Conservation (phyloP, 2,329 filamentous ascomycete genomes). For the Aspergillus ruber region DNA sequence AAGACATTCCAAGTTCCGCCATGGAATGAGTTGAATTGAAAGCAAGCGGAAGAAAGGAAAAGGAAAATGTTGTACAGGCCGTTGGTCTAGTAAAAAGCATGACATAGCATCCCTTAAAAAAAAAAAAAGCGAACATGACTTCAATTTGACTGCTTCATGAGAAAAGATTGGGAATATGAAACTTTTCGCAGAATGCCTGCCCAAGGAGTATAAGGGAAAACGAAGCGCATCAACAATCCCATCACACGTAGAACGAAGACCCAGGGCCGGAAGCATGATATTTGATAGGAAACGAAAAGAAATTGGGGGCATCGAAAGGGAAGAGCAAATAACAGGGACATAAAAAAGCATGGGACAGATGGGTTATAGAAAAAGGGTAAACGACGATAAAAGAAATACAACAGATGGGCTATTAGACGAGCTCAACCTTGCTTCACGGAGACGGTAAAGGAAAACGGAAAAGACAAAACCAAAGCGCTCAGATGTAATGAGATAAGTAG, state of each 20-base stretch:
- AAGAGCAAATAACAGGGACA: background rate
- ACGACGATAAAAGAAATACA: slow-evolving; percentile 9
- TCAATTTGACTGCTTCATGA: slow-evolving; percentile 34
- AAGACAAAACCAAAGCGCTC: slow-evolving; percentile 32
- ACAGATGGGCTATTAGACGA: slow-evolving; percentile 16
- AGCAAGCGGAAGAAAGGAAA: slow-evolving; percentile 15
- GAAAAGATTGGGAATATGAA: slow-evolving; percentile 25
- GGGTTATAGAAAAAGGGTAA: slow-evolving; percentile 3
- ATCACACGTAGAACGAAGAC: slow-evolving; percentile 31
- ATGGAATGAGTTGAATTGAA: slow-evolving; percentile 13
- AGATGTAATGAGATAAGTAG: slow-evolving; percentile 35
- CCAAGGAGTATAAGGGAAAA: slow-evolving; percentile 33
- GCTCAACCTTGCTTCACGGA: slow-evolving; percentile 27
- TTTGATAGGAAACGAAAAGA: slow-evolving; percentile 5
- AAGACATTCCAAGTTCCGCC: slow-evolving; percentile 8
- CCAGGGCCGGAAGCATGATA: slow-evolving; percentile 18
- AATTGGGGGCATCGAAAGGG: slow-evolving; percentile 7
- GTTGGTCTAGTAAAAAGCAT: slow-evolving; percentile 27
- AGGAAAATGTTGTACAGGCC: slow-evolving; percentile 31
- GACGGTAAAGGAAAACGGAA: background rate
- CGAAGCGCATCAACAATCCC: slow-evolving; percentile 30
- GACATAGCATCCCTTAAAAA: slow-evolving; percentile 27
- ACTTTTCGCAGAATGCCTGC: slow-evolving; percentile 43
- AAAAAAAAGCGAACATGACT: slow-evolving; percentile 22
- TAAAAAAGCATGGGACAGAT: slow-evolving; percentile 4